Evolutionary conservation across 2,329 filamentous ascomycete genomes (phyloP), one percentile per base, ranked within the genome.

Genomic region (Epichloe baconii): DNA sequence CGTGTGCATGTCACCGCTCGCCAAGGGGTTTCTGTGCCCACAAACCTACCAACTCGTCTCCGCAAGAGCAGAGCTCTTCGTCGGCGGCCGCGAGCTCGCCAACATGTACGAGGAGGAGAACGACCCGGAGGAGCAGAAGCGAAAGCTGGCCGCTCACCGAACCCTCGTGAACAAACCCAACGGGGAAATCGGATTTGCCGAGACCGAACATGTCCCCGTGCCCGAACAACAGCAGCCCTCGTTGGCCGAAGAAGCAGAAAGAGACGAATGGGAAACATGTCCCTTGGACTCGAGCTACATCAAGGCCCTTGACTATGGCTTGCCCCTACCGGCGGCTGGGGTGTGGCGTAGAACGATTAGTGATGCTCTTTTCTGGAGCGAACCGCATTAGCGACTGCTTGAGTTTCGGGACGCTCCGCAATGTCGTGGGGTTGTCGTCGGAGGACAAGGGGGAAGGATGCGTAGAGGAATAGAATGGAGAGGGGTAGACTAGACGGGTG

Each of bases 71-170:
- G 90, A 96, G 68, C 78, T 95, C 21, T 95, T 95, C 68, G 79
- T 94, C 55, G 71, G 80, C 47, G 82, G 85, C 41, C 80, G 81
- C 50, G 93, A 98, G 64, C 76, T 95, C 35, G 88, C 91, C 54
- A 98, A 98, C 67, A 94, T 91, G 72, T 98, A 98, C 66, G 93
- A 98, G 66, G 93, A 98, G 68, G 93, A 98, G 66, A 98, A 98
- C 66, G 86, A 88, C 48, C 93, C 93, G 0, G 82, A 85, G 50
- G 86, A 85, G 60, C 93, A 98, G 69, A 77, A 86, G 44, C 75
- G 78, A 51, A 98, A 98, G 67, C 89, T 98, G 56, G 68, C 81
- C 45, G 76, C 68, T 10, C 77, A 81, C 58, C 66, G 69, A 31
- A 64, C 59, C 26, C 61, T 68, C 19, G 63, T 67, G 43, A 69